Conservation (phyloP, 192 early-diverging fungal species). For the Coemansia erecta region DNA sequence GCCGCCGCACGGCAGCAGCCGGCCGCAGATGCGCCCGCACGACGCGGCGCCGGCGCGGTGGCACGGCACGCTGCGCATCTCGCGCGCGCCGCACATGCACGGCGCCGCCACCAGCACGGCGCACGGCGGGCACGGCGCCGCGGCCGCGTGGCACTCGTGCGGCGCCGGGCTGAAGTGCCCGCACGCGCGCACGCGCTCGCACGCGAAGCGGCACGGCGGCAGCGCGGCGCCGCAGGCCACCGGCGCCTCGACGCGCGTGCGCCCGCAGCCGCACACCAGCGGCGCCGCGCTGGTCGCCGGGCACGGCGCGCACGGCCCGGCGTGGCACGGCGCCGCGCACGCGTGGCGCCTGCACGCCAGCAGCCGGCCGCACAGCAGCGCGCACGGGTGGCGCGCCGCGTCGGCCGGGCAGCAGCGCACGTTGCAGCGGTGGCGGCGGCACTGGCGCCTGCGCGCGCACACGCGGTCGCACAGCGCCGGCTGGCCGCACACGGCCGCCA, state of each 20-base stretch:
- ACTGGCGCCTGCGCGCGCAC: constrained; percentile 61
- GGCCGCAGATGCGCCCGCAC: constrained; percentile 62
- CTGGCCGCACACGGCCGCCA: constrained; percentile 29
- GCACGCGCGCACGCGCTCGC: constrained; percentile 68
- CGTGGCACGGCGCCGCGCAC: constrained; percentile 78
- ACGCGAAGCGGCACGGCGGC: constrained; percentile 73
- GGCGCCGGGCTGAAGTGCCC: constrained; percentile 69
- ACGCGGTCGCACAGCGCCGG: constrained; percentile 60
- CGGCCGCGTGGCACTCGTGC: constrained; percentile 86
- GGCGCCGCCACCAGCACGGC: constrained; percentile 69
- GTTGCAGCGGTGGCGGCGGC: constrained; percentile 72
- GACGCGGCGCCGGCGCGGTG: constrained; percentile 62
- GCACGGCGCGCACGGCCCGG: constrained; percentile 73
- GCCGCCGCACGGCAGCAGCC: constrained; percentile 62
- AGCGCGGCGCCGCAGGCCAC: constrained; percentile 79
- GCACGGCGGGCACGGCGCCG: constrained; percentile 89
- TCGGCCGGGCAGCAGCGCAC: constrained; percentile 62
- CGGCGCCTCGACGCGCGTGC: constrained; percentile 76
- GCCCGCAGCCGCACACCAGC: constrained; percentile 82
- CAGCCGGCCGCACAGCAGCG: constrained; percentile 65
- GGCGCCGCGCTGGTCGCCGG: constrained; percentile 78
- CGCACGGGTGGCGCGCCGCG: constrained; percentile 60
- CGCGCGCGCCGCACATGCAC: constrained; percentile 78
- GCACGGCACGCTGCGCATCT: constrained; percentile 80
- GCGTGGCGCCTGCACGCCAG: constrained; percentile 80